phyloP scores from a whole-genome alignment of 306 rosid genomes.

The Medicago truncatula region MtrunA17r5.0-ANR NC_053045.1:57948001-57948500 shows the following conservation, averaged over 20 bases:
- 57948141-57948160: background rate
- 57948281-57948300: slow-evolving; percentile 9
- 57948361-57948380: slow-evolving; percentile 90
- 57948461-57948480: background rate
- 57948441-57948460: background rate
- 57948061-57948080: slow-evolving; percentile 29
- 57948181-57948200: background rate
- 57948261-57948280: slow-evolving; percentile 71
- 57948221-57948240: slow-evolving; percentile 59
- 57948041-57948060: background rate
- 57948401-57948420: slow-evolving; percentile 68
- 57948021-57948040: slow-evolving; percentile 4
- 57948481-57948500: background rate
- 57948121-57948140: background rate
- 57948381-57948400: slow-evolving; percentile 89
- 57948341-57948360: slow-evolving; percentile 86
- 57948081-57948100: background rate
- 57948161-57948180: background rate
- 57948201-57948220: slow-evolving; percentile 73
- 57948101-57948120: background rate
- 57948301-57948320: slow-evolving; percentile 40
- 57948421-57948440: background rate
- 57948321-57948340: slow-evolving; percentile 53
- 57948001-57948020: slow-evolving; percentile 2
- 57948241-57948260: slow-evolving; percentile 48